Base-by-base conservation (phyloP, 208 protist genomes). In the Wallacemonas collosoma region DNA sequence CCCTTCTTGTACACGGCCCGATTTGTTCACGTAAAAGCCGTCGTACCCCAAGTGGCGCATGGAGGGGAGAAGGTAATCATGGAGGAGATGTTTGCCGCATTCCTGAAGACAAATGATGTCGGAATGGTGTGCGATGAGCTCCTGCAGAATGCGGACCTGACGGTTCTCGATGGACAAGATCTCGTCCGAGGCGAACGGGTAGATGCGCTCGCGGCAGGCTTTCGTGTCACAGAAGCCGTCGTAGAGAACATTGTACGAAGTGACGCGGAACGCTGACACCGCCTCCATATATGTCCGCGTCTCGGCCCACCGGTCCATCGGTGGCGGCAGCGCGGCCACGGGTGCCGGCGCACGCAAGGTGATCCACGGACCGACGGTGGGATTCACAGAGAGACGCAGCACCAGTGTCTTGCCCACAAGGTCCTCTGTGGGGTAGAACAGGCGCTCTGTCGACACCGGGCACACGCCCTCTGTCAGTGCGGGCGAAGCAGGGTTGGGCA, bases 241-340 rank as follows among this genome's bases (percentile, higher is more conserved):
- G 75, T 95, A 86, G 6, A 98, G 85, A 6, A 98, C 87, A 79
- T 98, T 98, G 82, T 98, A 98, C 17, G 89, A 87, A n/a, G 94
- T 81, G 0, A 96, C 88, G 44, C 92, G 88, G 51, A 98, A 91
- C 17, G 55, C 72, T 15, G 78, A 80, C 5, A 87, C 79, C n/a
- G 80, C 65, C 7, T 71, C 17, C 17, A 82, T 26, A 7, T 35
- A 36, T n/a, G 68, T 55, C 26, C 61, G 4, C n/a, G 88, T 93
- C 35, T 81, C 66, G 51, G 79, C 61, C 90, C 90, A 95, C 12
- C 90, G 83, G 36, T 86, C 72, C 69, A 89, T 72, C 5, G 77
- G 75, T 5, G 85, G 81, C 14, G 86, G 80, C 39, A 86, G 69
- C 43, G 35, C 9, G 17, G 74, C 71, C 45, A 94, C 87, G 9